Evolutionary conservation across 306 rosid species (phyloP), one percentile per base, ranked within the genome.

Genomic region (Luffa acutangula): DNA sequence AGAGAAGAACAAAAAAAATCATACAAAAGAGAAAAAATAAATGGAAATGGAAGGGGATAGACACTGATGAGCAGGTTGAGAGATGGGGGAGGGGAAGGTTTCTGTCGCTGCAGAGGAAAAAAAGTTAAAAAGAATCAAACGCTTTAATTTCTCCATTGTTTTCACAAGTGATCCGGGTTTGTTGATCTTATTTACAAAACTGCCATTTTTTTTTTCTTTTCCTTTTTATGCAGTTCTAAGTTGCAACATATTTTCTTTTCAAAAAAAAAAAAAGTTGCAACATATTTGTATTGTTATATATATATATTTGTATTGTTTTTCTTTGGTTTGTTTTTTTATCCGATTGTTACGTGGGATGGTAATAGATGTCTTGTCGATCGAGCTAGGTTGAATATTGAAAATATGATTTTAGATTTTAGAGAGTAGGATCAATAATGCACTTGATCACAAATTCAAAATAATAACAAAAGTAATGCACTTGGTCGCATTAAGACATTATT

Each of bases 41-140:
- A 12, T 9, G 34, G 9, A 66, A 66, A 11, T 42, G 76, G 51
- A 49, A 17, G 4, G 60, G 31, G 45, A 74, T 51, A 48, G n/a
- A 74, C 45, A 74, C 45, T 14, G 15, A 51, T 14, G 45, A 74
- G 78, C 78, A 73, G 78, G 78, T 49, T 73, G 78, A 37, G 14
- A 33, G n/a, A 46, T 53, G 43, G 36, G 78, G 25, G 2, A 25
- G 42, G 41, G 15, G 20, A 41, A 20, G 60, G 78, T 31, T 51
- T 72, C 59, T 72, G 59, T 72, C 58, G 77, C 31, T 74, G 78
- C 31, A 25, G 31, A 25, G 37, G 41, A 7, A 48, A 72, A 25
- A 2, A 25, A 45, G 45, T 5, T 31, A 20, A 45, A 41, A 41
- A 71, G 2, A 72, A 25, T 13, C 25, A 3, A 2, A 45, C 11